A percentile compares a stretch with the other conserved stretches of the same genome.
Conservation (phyloP, 176 grass and related monocot genomes). For the Oropetium thomaeum region DNA sequence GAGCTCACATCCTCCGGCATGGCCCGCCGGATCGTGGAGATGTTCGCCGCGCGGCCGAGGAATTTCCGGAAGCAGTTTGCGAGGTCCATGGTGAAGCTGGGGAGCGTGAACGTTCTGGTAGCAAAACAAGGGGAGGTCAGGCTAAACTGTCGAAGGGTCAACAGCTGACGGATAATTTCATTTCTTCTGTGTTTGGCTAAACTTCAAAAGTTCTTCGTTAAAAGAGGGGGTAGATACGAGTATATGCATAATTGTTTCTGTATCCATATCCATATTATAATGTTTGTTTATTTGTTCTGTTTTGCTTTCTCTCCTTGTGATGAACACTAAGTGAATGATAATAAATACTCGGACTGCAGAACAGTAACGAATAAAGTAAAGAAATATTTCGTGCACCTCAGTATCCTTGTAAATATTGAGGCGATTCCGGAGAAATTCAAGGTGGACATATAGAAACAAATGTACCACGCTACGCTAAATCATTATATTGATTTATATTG, state of each 20-base stretch:
- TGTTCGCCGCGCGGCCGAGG: constrained; percentile 2
- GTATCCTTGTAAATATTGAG: too few relatives aligned
- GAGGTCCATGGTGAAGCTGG: constrained; percentile 46
- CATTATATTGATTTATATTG: too few relatives aligned
- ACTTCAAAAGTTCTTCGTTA: background rate
- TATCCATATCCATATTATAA: too few relatives aligned
- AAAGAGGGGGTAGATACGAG: background rate
- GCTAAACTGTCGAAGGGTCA: constrained; percentile 36
- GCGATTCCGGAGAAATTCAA: too few relatives aligned
- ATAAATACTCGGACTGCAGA: too few relatives aligned
- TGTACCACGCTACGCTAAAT: too few relatives aligned
- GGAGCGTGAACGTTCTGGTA: constrained; percentile 25
- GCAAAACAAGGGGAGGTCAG: constrained; percentile 43
- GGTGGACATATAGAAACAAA: too few relatives aligned
- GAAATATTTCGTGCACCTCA: too few relatives aligned
- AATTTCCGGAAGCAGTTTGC: constrained; percentile 34
- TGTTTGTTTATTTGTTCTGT: too few relatives aligned
- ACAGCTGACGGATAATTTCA: background rate
- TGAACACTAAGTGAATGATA: too few relatives aligned
- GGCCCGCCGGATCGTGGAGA: background rate
- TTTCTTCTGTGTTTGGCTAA: background rate
- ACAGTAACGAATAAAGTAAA: too few relatives aligned
- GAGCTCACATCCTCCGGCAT: constrained; percentile 21
- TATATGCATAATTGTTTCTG: background rate
- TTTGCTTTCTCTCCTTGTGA: too few relatives aligned